Conservation (phyloP, 1,284 basidiomycete genomes). For the Sporisorium scitamineum region DNA sequence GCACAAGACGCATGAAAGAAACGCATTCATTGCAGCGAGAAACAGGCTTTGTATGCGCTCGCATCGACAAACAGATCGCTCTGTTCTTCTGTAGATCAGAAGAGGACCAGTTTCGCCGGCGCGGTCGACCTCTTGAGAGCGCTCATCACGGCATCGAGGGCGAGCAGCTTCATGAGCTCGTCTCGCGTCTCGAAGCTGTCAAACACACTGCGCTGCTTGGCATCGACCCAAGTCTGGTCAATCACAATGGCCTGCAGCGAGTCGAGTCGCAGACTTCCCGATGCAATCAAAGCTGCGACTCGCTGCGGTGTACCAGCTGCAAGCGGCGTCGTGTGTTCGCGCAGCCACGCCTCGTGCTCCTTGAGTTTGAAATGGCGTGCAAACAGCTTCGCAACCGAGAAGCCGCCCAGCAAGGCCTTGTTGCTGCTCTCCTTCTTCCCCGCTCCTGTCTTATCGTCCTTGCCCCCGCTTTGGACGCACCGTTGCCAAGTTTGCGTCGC, state of each 20-base stretch:
- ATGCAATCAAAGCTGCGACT: slow-evolving; percentile 49
- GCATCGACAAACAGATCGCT: neutral
- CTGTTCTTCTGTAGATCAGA: slow-evolving; percentile 14
- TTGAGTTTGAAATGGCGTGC: slow-evolving; percentile 66
- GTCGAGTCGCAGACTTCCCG: slow-evolving; percentile 49
- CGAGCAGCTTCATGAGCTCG: slow-evolving; percentile 56
- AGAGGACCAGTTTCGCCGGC: slow-evolving; percentile 42
- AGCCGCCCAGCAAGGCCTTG: slow-evolving; percentile 28
- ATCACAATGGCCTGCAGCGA: slow-evolving; percentile 51
- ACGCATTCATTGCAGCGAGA: neutral
- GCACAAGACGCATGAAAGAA: neutral
- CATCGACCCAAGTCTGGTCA: slow-evolving; percentile 63
- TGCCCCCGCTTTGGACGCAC: slow-evolving; percentile 2
- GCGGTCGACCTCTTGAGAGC: slow-evolving; percentile 25
- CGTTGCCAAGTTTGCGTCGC: slow-evolving; percentile 25
- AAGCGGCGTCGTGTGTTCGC: slow-evolving; percentile 50
- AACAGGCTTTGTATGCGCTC: neutral
- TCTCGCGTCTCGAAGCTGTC: slow-evolving; percentile 63
- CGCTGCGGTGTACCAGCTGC: slow-evolving; percentile 65
- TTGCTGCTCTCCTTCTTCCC: slow-evolving; percentile 22
- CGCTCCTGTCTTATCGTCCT: slow-evolving; percentile 9
- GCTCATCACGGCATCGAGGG: slow-evolving; percentile 26
- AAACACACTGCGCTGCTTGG: slow-evolving; percentile 60
- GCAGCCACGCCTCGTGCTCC: slow-evolving; percentile 60
- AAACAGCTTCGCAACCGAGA: slow-evolving; percentile 64